phyloP scores from a whole-genome alignment of 177 flowering plant genomes.

The Vitis hybrid region DNA sequence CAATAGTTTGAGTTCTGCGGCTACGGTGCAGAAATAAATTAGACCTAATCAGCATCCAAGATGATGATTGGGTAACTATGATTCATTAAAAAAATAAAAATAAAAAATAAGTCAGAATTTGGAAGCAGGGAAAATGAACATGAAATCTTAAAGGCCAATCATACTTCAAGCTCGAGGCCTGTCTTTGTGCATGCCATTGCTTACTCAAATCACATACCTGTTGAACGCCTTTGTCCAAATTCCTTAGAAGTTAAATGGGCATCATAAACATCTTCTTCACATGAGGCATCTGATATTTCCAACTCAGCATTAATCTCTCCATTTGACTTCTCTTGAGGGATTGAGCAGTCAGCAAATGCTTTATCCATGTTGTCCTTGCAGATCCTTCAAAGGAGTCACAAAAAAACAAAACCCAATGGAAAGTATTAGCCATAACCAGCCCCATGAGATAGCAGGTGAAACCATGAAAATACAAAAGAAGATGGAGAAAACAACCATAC shows the following conservation, averaged over 20 bases:
- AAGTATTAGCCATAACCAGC: neutral
- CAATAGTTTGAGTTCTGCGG: conserved; percentile 77
- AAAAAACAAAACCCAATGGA: neutral
- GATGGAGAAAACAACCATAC: neutral
- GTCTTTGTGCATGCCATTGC: neutral
- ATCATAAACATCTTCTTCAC: conserved; percentile 67
- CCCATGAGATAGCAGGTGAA: neutral
- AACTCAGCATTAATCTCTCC: conserved; percentile 89
- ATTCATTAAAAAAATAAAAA: neutral
- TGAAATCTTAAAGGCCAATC: conserved; percentile 3
- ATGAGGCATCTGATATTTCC: conserved; percentile 77
- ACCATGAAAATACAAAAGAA: neutral
- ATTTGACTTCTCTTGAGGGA: conserved; percentile 93
- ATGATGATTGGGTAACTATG: conserved; percentile 54
- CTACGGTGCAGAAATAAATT: conserved; percentile 86
- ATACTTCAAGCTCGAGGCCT: neutral
- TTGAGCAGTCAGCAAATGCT: conserved; percentile 84
- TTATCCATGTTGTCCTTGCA: conserved; percentile 85
- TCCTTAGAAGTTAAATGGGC: conserved; percentile 24
- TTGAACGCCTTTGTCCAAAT: conserved; percentile 25
- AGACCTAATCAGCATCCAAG: conserved; percentile 60
- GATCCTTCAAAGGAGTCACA: conserved; percentile 47
- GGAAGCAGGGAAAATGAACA: neutral
- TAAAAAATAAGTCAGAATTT: neutral
- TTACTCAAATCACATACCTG: conserved; percentile 37